Conservation (phyloP, 176 grass and related monocot species). For the Lolium perenne region DNA sequence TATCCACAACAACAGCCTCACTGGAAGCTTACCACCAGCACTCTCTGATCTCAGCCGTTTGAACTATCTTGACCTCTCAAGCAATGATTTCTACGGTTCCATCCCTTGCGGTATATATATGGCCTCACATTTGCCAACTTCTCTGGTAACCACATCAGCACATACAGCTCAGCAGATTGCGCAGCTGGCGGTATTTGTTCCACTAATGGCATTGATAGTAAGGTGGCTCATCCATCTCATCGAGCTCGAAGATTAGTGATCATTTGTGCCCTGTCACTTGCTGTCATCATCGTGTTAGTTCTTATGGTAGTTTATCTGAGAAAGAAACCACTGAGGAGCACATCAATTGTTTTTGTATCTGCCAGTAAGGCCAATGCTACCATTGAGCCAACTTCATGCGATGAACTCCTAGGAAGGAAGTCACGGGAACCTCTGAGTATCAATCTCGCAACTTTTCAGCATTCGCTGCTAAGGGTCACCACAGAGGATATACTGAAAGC, state of each 20-base stretch:
- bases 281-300: slow-evolving; percentile 27
- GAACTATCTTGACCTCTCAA: slow-evolving; percentile 86
- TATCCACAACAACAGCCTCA: slow-evolving; percentile 82
- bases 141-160: slow-evolving; percentile 69
- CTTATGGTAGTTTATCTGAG: slow-evolving; percentile 55
- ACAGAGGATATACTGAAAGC: slow-evolving; percentile 85
- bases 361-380: slow-evolving; percentile 59
- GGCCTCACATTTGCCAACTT: slow-evolving; percentile 58
- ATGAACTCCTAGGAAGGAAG: slow-evolving; percentile 85
- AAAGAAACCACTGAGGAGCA: slow-evolving; percentile 55
- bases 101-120: slow-evolving; percentile 12
- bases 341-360: slow-evolving; percentile 46
- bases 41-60: slow-evolving; percentile 71
- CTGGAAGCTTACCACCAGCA: slow-evolving; percentile 66
- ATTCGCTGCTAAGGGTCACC: slow-evolving; percentile 81
- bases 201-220: slow-evolving; percentile 30
- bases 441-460: slow-evolving; percentile 93
- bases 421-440: slow-evolving; percentile 86
- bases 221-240: slow-evolving; percentile 43
- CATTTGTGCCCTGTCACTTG: too few species aligned
- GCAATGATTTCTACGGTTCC: slow-evolving; percentile 69
- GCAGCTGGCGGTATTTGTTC: slow-evolving; percentile 51
- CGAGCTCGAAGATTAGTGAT: slow-evolving; percentile 36
- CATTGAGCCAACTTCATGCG: slow-evolving; percentile 73
- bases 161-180: slow-evolving; percentile 62